Percentiles rank a stretch among this genome's conserved stretches.
Evolutionary conservation across 2,329 filamentous ascomycete genomes (phyloP).

Genomic region (Sordariomycetes sp.): DNA sequence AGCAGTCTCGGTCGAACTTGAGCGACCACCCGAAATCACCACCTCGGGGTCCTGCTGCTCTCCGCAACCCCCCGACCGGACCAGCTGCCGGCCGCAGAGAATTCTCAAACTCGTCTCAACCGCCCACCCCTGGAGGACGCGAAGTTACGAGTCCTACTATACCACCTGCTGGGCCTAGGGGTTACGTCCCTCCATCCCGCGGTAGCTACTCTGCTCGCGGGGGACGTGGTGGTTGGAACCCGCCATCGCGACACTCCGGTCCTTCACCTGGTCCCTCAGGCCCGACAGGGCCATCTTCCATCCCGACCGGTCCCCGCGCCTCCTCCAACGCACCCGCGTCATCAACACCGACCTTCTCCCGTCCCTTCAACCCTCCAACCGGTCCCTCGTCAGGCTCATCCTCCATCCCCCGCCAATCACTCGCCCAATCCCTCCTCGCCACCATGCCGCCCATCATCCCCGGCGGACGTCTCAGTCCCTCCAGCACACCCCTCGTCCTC

Average conservation of each 20-base stretch:
- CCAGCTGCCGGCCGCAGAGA: conserved; percentile 27
- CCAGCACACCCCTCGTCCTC: conserved; percentile 29
- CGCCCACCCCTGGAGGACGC: conserved; percentile 22
- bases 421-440: conserved; percentile 43
- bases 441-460: conserved; percentile 42
- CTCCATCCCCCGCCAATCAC: conserved; percentile 27
- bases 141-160: conserved; percentile 35
- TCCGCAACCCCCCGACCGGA: conserved; percentile 40
- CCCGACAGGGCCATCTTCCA: conserved; percentile 25
- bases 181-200: conserved; percentile 36
- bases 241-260: conserved; percentile 19
- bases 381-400: conserved; percentile 30
- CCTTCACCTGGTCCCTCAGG: conserved; percentile 29
- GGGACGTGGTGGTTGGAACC: conserved; percentile 35
- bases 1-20: not conserved
- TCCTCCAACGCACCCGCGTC: conserved; percentile 21
- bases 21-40: conserved; percentile 29
- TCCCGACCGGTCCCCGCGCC: conserved; percentile 39
- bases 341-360: conserved; percentile 29
- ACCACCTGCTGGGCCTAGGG: conserved; percentile 45
- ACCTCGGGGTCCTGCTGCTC: conserved; percentile 44
- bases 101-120: conserved; percentile 24
- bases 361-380: conserved; percentile 48
- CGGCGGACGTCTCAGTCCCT: conserved; percentile 44
- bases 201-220: conserved; percentile 35